Conservation (phyloP, 306 rosid genomes). For the Begonia peltatifolia region DNA sequence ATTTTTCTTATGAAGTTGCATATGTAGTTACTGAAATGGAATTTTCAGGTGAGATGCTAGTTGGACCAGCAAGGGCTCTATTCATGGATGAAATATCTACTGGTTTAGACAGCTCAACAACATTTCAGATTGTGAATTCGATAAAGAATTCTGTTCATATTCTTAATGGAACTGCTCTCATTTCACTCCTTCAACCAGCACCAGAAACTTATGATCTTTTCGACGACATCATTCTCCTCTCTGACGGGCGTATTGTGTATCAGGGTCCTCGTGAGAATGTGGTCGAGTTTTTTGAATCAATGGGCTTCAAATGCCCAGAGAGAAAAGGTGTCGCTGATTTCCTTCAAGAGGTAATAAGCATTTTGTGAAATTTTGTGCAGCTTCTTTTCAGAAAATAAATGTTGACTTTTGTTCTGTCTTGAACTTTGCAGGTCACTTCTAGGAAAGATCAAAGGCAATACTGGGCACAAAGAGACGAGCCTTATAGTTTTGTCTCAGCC, state of each 20-base stretch:
- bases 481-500: slow-evolving; percentile 18
- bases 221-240: slow-evolving; percentile 10
- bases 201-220: slow-evolving; percentile 13
- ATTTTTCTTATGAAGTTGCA: background rate
- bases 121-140: slow-evolving; percentile 11
- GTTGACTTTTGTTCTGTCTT: background rate
- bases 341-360: slow-evolving; percentile 10
- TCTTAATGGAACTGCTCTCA: slow-evolving; percentile 7
- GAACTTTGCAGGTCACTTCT: slow-evolving; percentile 26
- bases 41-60: slow-evolving; percentile 10
- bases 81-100: slow-evolving; percentile 13
- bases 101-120: slow-evolving; percentile 11
- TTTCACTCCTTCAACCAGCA: slow-evolving; percentile 13
- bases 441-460: slow-evolving; percentile 38
- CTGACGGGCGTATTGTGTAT: slow-evolving; percentile 7
- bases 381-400: slow-evolving; percentile 21
- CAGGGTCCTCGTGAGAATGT: slow-evolving; percentile 11
- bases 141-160: slow-evolving; percentile 9
- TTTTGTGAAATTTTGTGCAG: slow-evolving; percentile 4
- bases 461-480: slow-evolving; percentile 16
- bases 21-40: background rate
- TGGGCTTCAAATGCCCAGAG: slow-evolving; percentile 10
- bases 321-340: slow-evolving; percentile 13
- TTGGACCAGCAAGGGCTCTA: slow-evolving; percentile 8
- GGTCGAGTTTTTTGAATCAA: slow-evolving; percentile 8